A percentile compares a stretch with the other conserved stretches of the same genome.
phyloP scores from a whole-genome alignment of 805 yeast species.

The Sugiyamaella floridensis region DNA sequence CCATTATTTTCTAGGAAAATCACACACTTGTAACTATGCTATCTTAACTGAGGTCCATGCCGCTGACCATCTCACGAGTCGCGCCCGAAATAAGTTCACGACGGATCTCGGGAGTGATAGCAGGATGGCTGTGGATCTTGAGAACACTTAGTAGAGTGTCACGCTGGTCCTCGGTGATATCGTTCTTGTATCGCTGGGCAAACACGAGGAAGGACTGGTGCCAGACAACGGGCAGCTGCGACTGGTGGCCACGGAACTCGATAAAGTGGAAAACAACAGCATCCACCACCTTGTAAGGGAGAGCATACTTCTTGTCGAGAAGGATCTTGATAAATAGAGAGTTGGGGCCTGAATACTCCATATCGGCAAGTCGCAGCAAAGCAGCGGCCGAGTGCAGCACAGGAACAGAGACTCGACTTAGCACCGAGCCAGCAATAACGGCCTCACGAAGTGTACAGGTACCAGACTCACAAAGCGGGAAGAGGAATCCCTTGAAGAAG shows the following conservation, averaged over 20 bases:
- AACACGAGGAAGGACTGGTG: constrained; percentile 92
- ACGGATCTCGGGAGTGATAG: constrained; percentile 89
- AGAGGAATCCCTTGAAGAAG: constrained; percentile 90
- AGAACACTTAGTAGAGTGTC: constrained; percentile 88
- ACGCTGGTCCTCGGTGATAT: constrained; percentile 97
- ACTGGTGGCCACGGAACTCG: constrained; percentile 55
- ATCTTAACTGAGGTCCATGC: constrained; percentile 14
- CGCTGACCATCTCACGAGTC: constrained; percentile 13
- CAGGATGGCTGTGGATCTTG: constrained; percentile 81
- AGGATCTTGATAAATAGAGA: constrained; percentile 85
- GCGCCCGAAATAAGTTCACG: constrained; percentile 86
- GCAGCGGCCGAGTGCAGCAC: constrained; percentile 96
- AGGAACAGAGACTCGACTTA: constrained; percentile 85
- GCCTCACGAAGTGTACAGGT: constrained; percentile 86
- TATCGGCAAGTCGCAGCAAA: constrained; percentile 69
- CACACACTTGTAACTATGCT: background rate
- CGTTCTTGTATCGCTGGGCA: constrained; percentile 94
- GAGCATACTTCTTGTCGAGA: constrained; percentile 89
- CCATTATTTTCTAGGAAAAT: background rate
- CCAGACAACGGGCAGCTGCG: constrained; percentile 86
- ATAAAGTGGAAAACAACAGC: constrained; percentile 90
- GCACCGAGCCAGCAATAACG: constrained; percentile 85
- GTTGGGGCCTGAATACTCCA: constrained; percentile 81
- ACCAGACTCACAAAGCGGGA: constrained; percentile 82
- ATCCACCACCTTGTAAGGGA: constrained; percentile 94